Conservation (phyloP, 768 basidiomycete species). For the Mycena amicta region DNA sequence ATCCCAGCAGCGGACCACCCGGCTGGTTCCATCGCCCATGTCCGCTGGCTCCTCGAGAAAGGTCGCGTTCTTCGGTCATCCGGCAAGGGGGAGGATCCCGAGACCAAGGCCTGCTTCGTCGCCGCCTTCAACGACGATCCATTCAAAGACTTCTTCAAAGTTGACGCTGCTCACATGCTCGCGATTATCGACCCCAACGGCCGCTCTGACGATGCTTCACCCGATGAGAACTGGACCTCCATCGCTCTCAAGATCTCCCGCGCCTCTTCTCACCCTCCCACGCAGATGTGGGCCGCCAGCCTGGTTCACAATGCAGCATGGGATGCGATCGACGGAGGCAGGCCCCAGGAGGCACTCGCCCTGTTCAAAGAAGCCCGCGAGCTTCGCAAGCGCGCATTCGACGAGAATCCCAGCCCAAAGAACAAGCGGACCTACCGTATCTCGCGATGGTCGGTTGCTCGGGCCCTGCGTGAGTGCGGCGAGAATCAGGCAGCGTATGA, state of each 20-base stretch:
- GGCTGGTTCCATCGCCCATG: conserved; percentile 2
- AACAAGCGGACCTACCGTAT: conserved; percentile 8
- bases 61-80: conserved; percentile 19
- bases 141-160: conserved; percentile 13
- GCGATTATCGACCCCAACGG: conserved; percentile 12
- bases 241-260: conserved; percentile 7
- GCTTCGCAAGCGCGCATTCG: conserved; percentile 10
- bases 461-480: conserved; percentile 15
- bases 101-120: conserved; percentile 17
- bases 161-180: conserved; percentile 20
- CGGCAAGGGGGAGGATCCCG: conserved; percentile 11
- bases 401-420: conserved; percentile 1
- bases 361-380: conserved; percentile 13
- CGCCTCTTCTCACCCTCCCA: conserved; percentile 3
- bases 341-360: conserved; percentile 9
- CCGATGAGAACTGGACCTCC: conserved; percentile 10
- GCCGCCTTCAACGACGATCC: conserved; percentile 15
- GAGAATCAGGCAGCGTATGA: conserved; percentile 14
- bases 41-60: conserved; percentile 19
- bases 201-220: not conserved
- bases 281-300: conserved; percentile 16
- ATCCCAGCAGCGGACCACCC: conserved; percentile 9
- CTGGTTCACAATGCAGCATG: conserved; percentile 14
- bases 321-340: conserved; percentile 11
- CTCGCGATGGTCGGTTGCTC: conserved; percentile 12